Conservation (phyloP, 2,329 filamentous ascomycete genomes). For the Claviceps humidiphila region DNA sequence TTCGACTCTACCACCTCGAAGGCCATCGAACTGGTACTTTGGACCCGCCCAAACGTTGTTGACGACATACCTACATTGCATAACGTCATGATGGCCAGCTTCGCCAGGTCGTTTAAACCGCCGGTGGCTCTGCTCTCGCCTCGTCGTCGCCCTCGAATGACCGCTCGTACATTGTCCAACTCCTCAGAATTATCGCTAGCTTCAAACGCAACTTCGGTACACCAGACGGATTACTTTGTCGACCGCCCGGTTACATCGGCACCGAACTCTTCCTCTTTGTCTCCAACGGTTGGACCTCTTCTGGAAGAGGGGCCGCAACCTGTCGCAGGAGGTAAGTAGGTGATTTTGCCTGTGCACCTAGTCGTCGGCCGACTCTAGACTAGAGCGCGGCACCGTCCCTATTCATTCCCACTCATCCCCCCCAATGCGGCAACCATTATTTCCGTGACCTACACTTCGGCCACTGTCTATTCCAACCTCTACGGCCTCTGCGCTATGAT, state of each 20-base stretch:
- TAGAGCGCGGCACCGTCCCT: neutral
- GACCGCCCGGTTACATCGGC: conserved; percentile 16
- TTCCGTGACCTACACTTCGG: neutral
- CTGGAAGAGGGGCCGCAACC: conserved; percentile 1
- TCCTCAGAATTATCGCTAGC: conserved; percentile 31
- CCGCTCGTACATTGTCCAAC: conserved; percentile 30
- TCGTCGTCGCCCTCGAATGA: conserved; percentile 28
- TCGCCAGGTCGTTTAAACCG: conserved; percentile 36
- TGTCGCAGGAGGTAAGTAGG: conserved; percentile 3
- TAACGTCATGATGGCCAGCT: conserved; percentile 28
- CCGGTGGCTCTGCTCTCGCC: conserved; percentile 30
- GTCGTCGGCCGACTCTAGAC: neutral
- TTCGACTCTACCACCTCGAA: neutral
- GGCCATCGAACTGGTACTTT: neutral
- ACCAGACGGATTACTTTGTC: conserved; percentile 17
- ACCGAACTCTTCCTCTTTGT: conserved; percentile 16
- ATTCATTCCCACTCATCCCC: neutral
- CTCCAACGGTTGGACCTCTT: conserved; percentile 4
- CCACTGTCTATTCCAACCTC: neutral
- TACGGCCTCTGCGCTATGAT: neutral
- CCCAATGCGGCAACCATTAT: neutral
- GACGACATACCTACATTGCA: neutral
- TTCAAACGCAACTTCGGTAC: conserved; percentile 9
- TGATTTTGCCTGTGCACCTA: neutral
- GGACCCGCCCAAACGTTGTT: neutral